Percentiles rank a stretch among this genome's conserved stretches.
Conservation (phyloP, 225 moss, liverwort and hornwort species). For the Bryum argenteum region DNA sequence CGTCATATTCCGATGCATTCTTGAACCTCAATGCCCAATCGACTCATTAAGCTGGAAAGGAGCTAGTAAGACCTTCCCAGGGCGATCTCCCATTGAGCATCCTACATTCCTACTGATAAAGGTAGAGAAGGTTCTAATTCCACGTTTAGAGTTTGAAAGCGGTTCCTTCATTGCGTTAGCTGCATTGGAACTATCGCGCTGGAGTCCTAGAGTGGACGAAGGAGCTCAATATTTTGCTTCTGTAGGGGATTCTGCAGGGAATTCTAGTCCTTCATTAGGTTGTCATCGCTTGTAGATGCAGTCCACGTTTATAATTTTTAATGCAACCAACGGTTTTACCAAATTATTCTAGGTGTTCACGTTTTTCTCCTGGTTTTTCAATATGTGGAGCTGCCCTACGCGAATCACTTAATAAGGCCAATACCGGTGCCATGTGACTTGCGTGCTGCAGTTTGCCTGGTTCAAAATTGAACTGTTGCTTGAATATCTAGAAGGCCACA, state of each 20-base stretch:
- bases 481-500: constrained; percentile 6
- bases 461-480: constrained; percentile 12
- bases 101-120: constrained; percentile 13
- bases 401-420: background rate
- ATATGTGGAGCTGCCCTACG: too few species aligned
- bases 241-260: background rate
- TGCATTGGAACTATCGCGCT: constrained; percentile 23
- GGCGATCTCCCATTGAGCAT: too few species aligned
- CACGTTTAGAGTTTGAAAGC: constrained; percentile 19
- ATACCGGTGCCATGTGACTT: background rate
- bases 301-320: constrained; percentile 11
- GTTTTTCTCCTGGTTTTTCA: too few species aligned
- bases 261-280: background rate
- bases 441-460: background rate
- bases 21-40: background rate
- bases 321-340: constrained; percentile 2
- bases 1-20: background rate
- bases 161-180: background rate
- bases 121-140: background rate
- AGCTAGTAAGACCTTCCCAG: background rate
- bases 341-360: too few species aligned
- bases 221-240: background rate
- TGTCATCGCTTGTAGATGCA: constrained; percentile 7
- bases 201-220: background rate
- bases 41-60: constrained; percentile 13